Conservation (phyloP, 1,284 basidiomycete species). For the Waitea zeae region DNA sequence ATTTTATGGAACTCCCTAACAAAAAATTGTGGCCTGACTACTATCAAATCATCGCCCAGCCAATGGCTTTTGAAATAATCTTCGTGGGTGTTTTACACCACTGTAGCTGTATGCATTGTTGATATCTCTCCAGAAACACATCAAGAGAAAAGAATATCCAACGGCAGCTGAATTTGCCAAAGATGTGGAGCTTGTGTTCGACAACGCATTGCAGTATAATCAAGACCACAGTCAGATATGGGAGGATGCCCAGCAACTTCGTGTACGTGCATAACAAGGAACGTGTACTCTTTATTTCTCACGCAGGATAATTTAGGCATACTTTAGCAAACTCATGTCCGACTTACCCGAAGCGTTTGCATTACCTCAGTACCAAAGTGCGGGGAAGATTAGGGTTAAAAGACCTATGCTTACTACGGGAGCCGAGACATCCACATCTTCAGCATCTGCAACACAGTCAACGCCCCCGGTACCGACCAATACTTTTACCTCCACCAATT, state of each 20-base stretch:
- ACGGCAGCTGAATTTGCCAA: conserved; percentile 56
- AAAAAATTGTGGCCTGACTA: conserved; percentile 71
- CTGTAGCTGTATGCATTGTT: not conserved
- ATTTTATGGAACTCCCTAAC: conserved; percentile 76
- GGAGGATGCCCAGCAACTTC: conserved; percentile 50
- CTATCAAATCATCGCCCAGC: conserved; percentile 71
- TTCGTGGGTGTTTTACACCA: conserved; percentile 32
- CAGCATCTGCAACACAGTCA: too few relatives aligned
- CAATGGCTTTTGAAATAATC: conserved; percentile 69
- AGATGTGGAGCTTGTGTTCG: conserved; percentile 81
- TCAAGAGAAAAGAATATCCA: conserved; percentile 60
- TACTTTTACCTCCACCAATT: too few relatives aligned
- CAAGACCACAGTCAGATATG: conserved; percentile 60
- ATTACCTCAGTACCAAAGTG: conserved; percentile 32
- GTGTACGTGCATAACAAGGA: too few relatives aligned
- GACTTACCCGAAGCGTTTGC: conserved; percentile 50
- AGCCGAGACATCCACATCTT: too few relatives aligned
- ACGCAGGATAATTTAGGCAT: conserved; percentile 39
- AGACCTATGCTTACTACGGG: too few relatives aligned
- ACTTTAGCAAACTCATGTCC: conserved; percentile 55
- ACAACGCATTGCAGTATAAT: conserved; percentile 78
- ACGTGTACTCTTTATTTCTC: conserved; percentile 6
- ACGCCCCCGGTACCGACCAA: too few relatives aligned
- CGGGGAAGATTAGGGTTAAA: conserved; percentile 49
- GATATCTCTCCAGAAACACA: conserved; percentile 33